Conservation (phyloP, 352 stramenopile genomes). For the Elongisporangium undulatum region DNA sequence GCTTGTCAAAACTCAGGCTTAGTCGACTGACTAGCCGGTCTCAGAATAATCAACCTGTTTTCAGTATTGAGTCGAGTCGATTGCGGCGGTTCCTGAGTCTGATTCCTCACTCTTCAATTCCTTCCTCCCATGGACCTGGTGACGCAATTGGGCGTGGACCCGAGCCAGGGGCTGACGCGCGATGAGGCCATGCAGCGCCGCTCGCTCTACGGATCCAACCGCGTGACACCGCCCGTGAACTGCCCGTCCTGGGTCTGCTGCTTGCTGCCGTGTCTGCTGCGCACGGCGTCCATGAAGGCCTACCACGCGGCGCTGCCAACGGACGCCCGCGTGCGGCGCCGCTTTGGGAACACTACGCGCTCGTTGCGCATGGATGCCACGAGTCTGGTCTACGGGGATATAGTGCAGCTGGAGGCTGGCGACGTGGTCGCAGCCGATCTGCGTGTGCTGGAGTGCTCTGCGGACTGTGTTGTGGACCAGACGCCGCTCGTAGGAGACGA, state of each 20-base stretch:
- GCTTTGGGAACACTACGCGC: slow-evolving; percentile 20
- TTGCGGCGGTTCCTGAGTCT: not conserved
- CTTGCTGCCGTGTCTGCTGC: slow-evolving; percentile 91
- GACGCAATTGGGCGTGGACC: slow-evolving; percentile 54
- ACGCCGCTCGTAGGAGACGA: slow-evolving; percentile 31
- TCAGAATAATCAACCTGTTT: not conserved
- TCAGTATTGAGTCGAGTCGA: not conserved
- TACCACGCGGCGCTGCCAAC: slow-evolving; percentile 84
- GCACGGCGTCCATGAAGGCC: slow-evolving; percentile 87
- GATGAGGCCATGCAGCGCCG: slow-evolving; percentile 72
- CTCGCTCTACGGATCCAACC: slow-evolving; percentile 81
- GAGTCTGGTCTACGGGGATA: slow-evolving; percentile 89
- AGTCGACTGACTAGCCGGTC: not conserved
- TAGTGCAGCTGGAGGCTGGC: slow-evolving; percentile 88
- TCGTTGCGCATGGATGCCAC: slow-evolving; percentile 89
- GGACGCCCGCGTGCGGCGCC: slow-evolving; percentile 85
- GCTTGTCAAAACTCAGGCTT: not conserved
- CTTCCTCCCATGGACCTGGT: slow-evolving; percentile 35
- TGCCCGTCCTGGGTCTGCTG: slow-evolving; percentile 94
- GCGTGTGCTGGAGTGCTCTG: slow-evolving; percentile 73
- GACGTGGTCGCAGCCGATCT: slow-evolving; percentile 90
- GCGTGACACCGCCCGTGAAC: slow-evolving; percentile 87
- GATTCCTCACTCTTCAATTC: not conserved
- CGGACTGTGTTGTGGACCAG: slow-evolving; percentile 73
- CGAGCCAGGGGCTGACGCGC: slow-evolving; percentile 49